These are phyloP conservation scores for Linnemannia hyalina DNA, from an alignment of 192 early-diverging fungal genomes.

Conservation along the genomic window DNA sequence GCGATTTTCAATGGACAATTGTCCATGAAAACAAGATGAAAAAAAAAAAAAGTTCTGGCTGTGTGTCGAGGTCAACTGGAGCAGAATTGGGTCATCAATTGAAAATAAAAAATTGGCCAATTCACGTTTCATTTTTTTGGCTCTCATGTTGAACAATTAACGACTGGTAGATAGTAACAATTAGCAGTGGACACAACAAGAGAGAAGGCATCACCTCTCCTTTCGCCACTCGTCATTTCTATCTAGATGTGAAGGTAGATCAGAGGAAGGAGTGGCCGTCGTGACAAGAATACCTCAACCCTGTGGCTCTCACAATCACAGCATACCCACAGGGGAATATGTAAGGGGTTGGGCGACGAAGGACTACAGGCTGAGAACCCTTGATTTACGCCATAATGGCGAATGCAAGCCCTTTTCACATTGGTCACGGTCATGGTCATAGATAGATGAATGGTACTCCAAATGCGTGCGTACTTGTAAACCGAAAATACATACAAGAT, in stretches of 20 bases:
- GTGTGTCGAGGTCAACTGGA: neutral
- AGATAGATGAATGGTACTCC: no score
- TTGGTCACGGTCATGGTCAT: no score
- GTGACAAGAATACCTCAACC: neutral
- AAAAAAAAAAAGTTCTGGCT: neutral
- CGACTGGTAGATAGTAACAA: neutral
- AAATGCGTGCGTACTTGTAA: neutral
- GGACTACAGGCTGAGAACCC: no score
- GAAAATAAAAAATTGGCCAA: neutral
- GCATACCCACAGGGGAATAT: neutral
- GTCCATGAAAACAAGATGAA: neutral
- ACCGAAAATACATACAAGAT: neutral
- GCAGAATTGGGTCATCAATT: neutral
- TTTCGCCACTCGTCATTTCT: neutral
- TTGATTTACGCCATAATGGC: no score
- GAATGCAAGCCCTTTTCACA: no score
- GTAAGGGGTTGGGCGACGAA: neutral
- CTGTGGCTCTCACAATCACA: neutral
- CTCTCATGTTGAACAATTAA: neutral
- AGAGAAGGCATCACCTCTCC: neutral
- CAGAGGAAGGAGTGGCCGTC: neutral
- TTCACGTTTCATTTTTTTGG: neutral
- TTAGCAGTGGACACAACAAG: neutral
- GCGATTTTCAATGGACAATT: neutral
- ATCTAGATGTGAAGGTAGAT: neutral